phyloP scores from a whole-genome alignment of 306 rosid species.

The Dryas octopetala region DNA sequence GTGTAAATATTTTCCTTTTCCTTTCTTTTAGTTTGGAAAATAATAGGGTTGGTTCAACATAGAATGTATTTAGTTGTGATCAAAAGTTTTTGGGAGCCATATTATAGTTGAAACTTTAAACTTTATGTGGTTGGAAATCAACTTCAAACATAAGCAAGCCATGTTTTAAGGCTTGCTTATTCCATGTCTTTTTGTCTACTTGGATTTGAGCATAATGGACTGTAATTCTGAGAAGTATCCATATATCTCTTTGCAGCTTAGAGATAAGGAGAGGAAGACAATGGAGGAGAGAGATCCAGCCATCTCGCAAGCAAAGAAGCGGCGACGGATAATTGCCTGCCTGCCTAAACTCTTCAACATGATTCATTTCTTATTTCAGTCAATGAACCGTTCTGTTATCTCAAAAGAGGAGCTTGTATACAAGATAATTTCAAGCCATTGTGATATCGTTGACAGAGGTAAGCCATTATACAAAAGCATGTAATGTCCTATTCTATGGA shows the following conservation, averaged over 20 bases:
- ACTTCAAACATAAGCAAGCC: neutral
- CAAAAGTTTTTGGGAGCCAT: neutral
- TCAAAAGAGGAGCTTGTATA: constrained; percentile 72
- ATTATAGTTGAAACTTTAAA: neutral
- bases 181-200: neutral
- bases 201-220: neutral
- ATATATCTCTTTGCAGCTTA: constrained; percentile 49
- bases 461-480: constrained; percentile 23
- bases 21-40: neutral
- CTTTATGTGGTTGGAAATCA: neutral
- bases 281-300: constrained; percentile 72
- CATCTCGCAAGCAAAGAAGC: constrained; percentile 66
- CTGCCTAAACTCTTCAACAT: constrained; percentile 78
- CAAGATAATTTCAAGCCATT: constrained; percentile 54
- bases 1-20: neutral
- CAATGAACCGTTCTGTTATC: constrained; percentile 47
- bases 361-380: constrained; percentile 57
- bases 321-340: constrained; percentile 50
- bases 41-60: neutral
- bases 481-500: neutral
- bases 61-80: neutral
- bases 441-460: constrained; percentile 63
- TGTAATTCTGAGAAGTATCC: constrained; percentile 8
- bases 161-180: neutral
- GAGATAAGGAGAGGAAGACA: constrained; percentile 61